Base-by-base conservation (phyloP, 2,329 filamentous ascomycete species). In the Rasamsonia emersonii region DNA sequence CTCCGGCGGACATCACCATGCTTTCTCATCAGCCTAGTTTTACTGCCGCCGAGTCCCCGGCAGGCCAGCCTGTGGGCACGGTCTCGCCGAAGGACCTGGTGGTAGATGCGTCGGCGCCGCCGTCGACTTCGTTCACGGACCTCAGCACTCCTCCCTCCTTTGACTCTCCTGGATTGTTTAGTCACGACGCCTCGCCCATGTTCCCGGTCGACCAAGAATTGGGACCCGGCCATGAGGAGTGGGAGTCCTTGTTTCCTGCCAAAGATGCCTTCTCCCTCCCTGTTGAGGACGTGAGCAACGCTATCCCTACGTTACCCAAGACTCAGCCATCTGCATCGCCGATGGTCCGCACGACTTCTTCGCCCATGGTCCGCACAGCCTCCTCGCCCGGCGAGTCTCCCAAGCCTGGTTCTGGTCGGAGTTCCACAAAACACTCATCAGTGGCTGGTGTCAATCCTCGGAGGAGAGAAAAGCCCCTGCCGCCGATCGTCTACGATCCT, bases 21-120 rank as follows among this genome's bases (percentile, higher is more conserved):
- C 45, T 51, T 38, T 44, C 46, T 39, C 43, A 42, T 7, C 41
- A 54, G 18, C 10, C 28, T 9, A 36, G 41, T 36, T 67, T 69
- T 52, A 63, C 61, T 36, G 48, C 62, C 24, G 57, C 68, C 54
- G 69, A 68, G 50, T 53, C 61, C 28, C 45, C 50, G 39, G 47
- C 48, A 21, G 38, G 36, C 33, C 58, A 56, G 38, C 53, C 49
- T 18, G 28, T 43, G 16, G 74, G 71, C 47, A 94, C 86, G 24
- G 74, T 94, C 40, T 94, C 86, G 40, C 86, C 86, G 13, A 79
- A 83, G 58, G 86, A 94, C 50, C 68, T 93, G 43, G 64, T 81
- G 44, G 68, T 88, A 47, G 74, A 77, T 45, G 76, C 77, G 50
- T 93, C 85, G 40, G 77, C 85, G 21, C 86, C 86, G 18, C 84